Base-by-base conservation (phyloP, 345 rosid species). In the Pistacia integerrima region DNA sequence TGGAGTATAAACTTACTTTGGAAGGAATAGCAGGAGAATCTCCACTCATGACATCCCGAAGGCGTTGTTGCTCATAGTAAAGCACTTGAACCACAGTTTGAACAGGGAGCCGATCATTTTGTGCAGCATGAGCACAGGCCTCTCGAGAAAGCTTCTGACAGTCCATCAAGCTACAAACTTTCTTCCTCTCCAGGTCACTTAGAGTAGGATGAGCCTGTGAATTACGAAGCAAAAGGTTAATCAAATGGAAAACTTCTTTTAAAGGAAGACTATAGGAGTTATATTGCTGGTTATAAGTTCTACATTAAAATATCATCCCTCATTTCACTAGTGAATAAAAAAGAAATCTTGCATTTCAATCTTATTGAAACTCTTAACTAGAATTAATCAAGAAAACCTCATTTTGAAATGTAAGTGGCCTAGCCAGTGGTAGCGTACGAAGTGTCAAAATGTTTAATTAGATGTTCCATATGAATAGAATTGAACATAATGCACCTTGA, bases 101-200 rank as follows among this genome's bases (percentile, higher is more conserved):
- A 67, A 92, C 97, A 0, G 97, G 98, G 41, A 95, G 97, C 77
- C 97, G 85, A 72, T 93, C 93, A 12, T 95, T 95, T 67, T 90
- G 94, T 33, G 99, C 96, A 8, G 98, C 99, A 20, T 95, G 99
- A 17, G 99, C 99, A 69, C 98, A 93, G 3, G 97, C 98, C 80
- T 92, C 97, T 58, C 99, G 59, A 0, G 99, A 92, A 55, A 93
- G 97, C 67, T 93, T 95, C 84, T 95, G 98, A 57, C 98, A 95
- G 78, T 95, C 97, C 99, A 95, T 93, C 75, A 90, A 57, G 75
- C 98, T 90, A 88, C 99, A 93, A 1, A 90, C 93, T 88, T 93
- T 93, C 89, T 95, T 95, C 84, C 89, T 93, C 81, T 95, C 99
- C 84, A 91, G 81, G 80, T 95, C 99, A 80, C 86, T 92, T 72